Base-by-base conservation (phyloP, 1,284 basidiomycete genomes). In the Pyrrhoderma noxium region DNA sequence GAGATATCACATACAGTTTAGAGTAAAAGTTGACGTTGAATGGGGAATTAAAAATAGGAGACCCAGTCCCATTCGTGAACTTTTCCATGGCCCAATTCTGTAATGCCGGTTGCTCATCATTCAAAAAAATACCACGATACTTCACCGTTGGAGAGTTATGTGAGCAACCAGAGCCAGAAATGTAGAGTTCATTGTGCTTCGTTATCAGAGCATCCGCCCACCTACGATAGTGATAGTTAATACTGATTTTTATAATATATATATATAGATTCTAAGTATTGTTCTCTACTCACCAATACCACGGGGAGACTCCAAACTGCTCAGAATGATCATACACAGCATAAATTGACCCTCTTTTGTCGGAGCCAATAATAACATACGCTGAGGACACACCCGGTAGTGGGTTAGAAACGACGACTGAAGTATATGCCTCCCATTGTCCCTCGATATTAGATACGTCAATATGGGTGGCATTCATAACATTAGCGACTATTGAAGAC, bases 281-380 rank as follows among this genome's bases (percentile, higher is more conserved):
- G 9, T 43, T 35, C 31, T 31, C 13, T 50, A 62, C 75, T 44
- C 58, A 79, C 77, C 77, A 82, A 58, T 75, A 80, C 79, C 79
- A 82, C 16, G 80, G 79, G 16, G 79, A 81, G 25, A 81, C 79
- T 53, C 83, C 84, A 61, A 84, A 77, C 58, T 87, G 83, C 62
- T 86, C 84, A 8, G 80, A 81, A 50, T 82, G 76, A 58, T 84
- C 81, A 60, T 87, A 87, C 34, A 86, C 58, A 2, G 74, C 82
- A 58, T 71, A 87, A 21, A 86, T 82, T 0, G 82, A 79, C 22
- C 80, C 82, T 42, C 82, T 65, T 63, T 79, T 82, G 65, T 85
- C 82, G 0, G 79, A 69, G 3, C 82, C 83, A 55, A 80, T 73
- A 43, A 87, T 74, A 27, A 86, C 76, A 63, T 84, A 80, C 19